These are phyloP conservation scores for Rhynchospora pubera DNA, from an alignment of 176 grass and related monocot species.

Conservation along the genomic window DNA sequence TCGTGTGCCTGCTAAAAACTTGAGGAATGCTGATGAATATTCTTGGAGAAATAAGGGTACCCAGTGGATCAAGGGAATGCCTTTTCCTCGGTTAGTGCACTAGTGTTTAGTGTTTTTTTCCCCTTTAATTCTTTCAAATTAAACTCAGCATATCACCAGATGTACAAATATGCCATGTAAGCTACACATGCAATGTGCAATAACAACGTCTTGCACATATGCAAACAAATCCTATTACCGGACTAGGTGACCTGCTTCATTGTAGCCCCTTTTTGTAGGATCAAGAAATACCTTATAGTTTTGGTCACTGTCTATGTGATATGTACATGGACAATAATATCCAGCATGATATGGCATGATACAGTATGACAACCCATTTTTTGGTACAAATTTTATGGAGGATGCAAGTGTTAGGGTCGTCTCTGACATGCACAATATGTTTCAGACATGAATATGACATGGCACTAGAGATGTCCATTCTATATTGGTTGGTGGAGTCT, in stretches of 20 bases:
- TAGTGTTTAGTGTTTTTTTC: neutral
- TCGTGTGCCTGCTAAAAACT: neutral
- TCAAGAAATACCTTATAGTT: neutral
- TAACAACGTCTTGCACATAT: neutral
- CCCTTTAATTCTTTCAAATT: too few species aligned
- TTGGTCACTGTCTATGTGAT: neutral
- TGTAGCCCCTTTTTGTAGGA: neutral
- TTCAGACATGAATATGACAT: neutral
- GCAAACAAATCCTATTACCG: neutral
- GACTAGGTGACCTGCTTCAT: neutral
- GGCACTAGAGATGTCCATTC: neutral
- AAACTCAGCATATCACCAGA: neutral
- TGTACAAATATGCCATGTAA: neutral
- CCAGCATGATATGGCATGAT: neutral
- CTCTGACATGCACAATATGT: neutral
- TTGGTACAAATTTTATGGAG: neutral
- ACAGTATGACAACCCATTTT: neutral
- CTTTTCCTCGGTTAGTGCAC: neutral
- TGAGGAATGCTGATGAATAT: constrained; percentile 12
- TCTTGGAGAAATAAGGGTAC: constrained; percentile 18
- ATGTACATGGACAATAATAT: neutral
- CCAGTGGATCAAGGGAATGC: constrained; percentile 7
- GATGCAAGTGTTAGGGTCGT: neutral
- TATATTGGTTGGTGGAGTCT: neutral
- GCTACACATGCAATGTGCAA: neutral